These are phyloP conservation scores for Trichoderma sp. DNA, from an alignment of 2,329 filamentous ascomycete species.

Conservation along the genomic window DNA sequence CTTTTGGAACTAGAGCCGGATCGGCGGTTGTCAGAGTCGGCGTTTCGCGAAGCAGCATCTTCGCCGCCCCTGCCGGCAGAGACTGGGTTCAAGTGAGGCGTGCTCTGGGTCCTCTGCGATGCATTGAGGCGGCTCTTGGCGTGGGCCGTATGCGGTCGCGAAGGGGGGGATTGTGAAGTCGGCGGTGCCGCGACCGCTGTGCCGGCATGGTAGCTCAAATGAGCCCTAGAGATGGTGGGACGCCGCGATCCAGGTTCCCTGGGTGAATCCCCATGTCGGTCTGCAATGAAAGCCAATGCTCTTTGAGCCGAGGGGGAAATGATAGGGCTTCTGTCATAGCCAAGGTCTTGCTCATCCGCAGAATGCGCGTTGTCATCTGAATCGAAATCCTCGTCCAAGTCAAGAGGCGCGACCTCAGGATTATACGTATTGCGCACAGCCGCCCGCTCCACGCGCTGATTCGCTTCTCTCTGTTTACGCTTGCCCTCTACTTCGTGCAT, in stretches of 20 bases:
- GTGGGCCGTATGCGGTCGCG: slow-evolving; percentile 55
- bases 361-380: slow-evolving; percentile 41
- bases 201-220: slow-evolving; percentile 34
- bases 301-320: slow-evolving; percentile 49
- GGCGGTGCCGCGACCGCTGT: slow-evolving; percentile 20
- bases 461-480: slow-evolving; percentile 41
- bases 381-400: slow-evolving; percentile 40
- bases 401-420: slow-evolving; percentile 42
- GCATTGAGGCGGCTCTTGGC: slow-evolving; percentile 46
- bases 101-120: slow-evolving; percentile 47
- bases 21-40: slow-evolving; percentile 45
- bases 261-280: slow-evolving; percentile 38
- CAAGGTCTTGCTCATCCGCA: slow-evolving; percentile 33
- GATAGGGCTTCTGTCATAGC: slow-evolving; percentile 27
- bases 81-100: slow-evolving; percentile 43
- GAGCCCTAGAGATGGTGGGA: slow-evolving; percentile 32
- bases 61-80: slow-evolving; percentile 34
- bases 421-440: slow-evolving; percentile 48
- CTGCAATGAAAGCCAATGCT: slow-evolving; percentile 51
- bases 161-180: slow-evolving; percentile 27
- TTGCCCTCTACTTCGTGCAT: slow-evolving; percentile 61
- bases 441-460: slow-evolving; percentile 33
- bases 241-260: slow-evolving; percentile 34
- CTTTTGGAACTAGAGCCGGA: slow-evolving; percentile 56
- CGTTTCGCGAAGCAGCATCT: slow-evolving; percentile 31